Conservation (phyloP, 164 flowering plant species). For the Berberis thunbergii region DNA sequence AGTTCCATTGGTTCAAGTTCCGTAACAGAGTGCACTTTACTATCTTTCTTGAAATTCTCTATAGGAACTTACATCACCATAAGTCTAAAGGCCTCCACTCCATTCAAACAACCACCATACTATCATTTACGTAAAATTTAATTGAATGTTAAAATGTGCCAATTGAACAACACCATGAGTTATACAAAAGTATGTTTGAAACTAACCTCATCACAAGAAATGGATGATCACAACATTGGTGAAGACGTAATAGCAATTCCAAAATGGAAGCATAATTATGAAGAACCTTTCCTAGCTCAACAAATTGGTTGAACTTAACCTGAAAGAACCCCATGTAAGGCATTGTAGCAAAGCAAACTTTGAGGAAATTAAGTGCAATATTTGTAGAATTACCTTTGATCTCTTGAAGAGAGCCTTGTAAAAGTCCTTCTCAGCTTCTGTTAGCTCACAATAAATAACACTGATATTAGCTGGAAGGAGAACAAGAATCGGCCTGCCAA, state of each 20-base stretch:
- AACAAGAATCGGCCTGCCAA: constrained; percentile 81
- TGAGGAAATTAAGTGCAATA: background rate
- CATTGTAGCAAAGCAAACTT: constrained; percentile 1
- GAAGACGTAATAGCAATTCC: constrained; percentile 66
- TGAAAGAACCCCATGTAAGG: constrained; percentile 14
- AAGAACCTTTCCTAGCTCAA: constrained; percentile 79
- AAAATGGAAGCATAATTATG: constrained; percentile 73
- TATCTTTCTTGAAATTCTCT: no score
- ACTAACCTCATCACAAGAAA: constrained; percentile 94
- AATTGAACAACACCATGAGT: background rate
- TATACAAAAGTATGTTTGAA: background rate
- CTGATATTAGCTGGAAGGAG: constrained; percentile 82
- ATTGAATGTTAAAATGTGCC: background rate
- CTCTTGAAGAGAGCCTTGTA: constrained; percentile 85
- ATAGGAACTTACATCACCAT: no score
- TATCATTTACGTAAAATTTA: background rate
- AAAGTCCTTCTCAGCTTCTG: constrained; percentile 86
- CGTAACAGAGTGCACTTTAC: no score
- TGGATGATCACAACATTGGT: constrained; percentile 99
- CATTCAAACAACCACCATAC: no score
- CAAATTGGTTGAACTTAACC: constrained; percentile 80
- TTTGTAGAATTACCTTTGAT: constrained; percentile 60
- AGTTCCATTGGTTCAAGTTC: no score
- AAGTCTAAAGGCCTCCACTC: no score
- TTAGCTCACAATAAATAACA: constrained; percentile 80